Evolutionary conservation across 208 protist species (phyloP), one percentile per base, ranked within the genome.

Genomic region (Acanthamoeba castellanii): DNA sequence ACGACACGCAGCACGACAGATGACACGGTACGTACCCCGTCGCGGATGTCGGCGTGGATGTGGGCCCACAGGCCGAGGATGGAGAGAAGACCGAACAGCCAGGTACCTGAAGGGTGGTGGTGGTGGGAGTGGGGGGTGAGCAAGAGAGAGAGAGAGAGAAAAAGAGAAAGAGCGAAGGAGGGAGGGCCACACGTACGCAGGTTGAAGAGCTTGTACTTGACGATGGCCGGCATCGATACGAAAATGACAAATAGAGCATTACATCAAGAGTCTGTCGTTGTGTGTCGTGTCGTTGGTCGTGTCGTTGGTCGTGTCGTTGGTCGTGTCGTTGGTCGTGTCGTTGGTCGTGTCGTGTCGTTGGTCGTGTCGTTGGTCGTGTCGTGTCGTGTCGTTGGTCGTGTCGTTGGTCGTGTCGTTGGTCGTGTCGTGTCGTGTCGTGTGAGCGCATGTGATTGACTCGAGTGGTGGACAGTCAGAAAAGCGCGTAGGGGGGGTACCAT

Each of bases 121-220:
- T 11, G 37, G 2, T 7, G 3, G 37, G 72, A 37, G 16, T 9
- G 20, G 9, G 72, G 3, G 27, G 27, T 42, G 30, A 57, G 37
- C 37, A 27, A 85, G 13, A 27, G 32, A 84, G 37, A 45, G 6
- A 8, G 27, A 84, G 37, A 45, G 8, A 84, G 37, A 84, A 84
- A 5, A 84, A 47, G 27, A 20, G 18, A 45, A 47, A 82, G n/a
- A 52, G n/a, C 74, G 20, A 42, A 42, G 4, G 34, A 82, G 16
- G 11, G 20, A 20, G n/a, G 30, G 34, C 8, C 7, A 42, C 11
- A 70, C 57, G 57, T 50, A 70, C 84, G 84, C 47, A 91, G 57
- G 34, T 91, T 91, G 84, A 91, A 91, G 55, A 91, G 59, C 57
- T 91, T 91, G 84, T 91, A 91, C 34, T 91, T 70, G 57, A 91